Base-by-base conservation (phyloP, 1,284 basidiomycete species). In the Fistulina hepatica region DNA sequence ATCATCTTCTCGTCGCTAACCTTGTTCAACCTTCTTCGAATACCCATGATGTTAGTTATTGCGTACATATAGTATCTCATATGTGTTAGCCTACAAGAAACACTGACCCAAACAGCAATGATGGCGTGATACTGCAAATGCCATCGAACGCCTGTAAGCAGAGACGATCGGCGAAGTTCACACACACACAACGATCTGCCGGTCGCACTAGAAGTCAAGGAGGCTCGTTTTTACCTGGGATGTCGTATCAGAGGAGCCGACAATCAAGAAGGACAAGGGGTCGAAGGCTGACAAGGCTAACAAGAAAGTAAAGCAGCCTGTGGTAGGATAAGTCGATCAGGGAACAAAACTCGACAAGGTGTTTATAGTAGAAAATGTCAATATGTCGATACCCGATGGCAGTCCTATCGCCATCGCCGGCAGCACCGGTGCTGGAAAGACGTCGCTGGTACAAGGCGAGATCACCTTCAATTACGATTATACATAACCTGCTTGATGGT, bases 171-270 rank as follows among this genome's bases (percentile, higher is more conserved):
- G 70, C 6, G 74, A 82, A 41, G 67, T 63, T 1, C 63, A 70
- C 17, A 19, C 34, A 15, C 42, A 9, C 46, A 78, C 36, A 55
- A 67, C 13, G 59, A 72, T 38, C 56, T 83, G 21, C 60, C 70
- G 8, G 60, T 65, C 26, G 89, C 85, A 2, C 51, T 94, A 40
- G 64, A 69, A 38, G 71, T 85, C 33, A 61, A 72, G 26, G 62
- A 69, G 39, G 88, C 76, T 3, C 73, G 75, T 8, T 93, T 93
- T 55, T 76, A n/a, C 76, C 0, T 94, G 91, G 90, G 90, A 94
- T 51, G 71, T 73, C 3, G 76, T 82, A 5, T 75, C 81, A 4
- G 63, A 61, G 35, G 57, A 55, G 33, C 52, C 49, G 8, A 59
- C 60, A 42, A 58, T 60, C 36, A 54, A 52, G 39, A 47, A 43